phyloP scores from a whole-genome alignment of 345 rosid genomes.

The Salix exigua region DNA sequence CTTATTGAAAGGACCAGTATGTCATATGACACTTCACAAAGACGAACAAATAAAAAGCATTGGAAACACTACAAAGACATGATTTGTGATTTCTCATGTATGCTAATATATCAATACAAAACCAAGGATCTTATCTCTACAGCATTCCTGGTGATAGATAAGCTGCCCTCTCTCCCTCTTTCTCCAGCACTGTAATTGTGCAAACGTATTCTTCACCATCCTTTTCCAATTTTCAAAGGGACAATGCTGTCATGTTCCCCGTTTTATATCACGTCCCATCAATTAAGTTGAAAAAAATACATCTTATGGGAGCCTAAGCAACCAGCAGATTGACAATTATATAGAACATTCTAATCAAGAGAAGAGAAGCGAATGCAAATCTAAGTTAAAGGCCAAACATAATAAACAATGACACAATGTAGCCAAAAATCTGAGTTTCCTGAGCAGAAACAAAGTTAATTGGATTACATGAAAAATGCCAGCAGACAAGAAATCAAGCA shows the following conservation, averaged over 20 bases:
- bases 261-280: not conserved
- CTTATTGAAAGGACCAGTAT: not conserved
- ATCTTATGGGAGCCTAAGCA: not conserved
- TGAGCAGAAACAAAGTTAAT: not conserved
- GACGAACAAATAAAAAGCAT: not conserved
- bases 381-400: constrained; percentile 69
- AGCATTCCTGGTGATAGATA: not conserved
- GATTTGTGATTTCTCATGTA: not conserved
- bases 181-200: not conserved
- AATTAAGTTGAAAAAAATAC: not conserved
- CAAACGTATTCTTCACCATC: not conserved
- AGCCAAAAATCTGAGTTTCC: not conserved
- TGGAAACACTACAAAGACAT: not conserved
- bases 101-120: too few species aligned
- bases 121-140: not conserved
- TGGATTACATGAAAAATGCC: constrained; percentile 80
- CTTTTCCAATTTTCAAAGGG: not conserved
- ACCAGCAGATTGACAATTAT: not conserved
- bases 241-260: not conserved
- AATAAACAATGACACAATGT: not conserved
- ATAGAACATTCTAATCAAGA: not conserved
- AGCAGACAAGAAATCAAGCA: constrained; percentile 44
- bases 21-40: not conserved
- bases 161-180: not conserved
- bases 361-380: not conserved